These are phyloP conservation scores for Coemansia sp. DNA, from an alignment of 192 early-diverging fungal species.

Conservation along the genomic window DNA sequence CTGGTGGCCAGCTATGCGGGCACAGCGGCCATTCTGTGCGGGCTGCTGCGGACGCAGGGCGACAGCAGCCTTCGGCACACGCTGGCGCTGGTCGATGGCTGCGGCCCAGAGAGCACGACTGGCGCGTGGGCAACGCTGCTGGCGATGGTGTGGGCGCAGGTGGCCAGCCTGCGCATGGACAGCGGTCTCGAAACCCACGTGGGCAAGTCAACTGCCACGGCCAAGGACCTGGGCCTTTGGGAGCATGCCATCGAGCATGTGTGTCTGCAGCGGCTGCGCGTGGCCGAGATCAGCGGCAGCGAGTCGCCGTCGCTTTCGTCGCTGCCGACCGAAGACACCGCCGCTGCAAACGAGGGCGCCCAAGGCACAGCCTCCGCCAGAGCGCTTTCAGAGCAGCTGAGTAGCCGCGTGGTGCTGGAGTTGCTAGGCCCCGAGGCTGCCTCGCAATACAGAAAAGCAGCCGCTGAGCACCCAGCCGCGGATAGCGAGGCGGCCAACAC, in stretches of 20 bases:
- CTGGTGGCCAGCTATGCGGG: conserved; percentile 17
- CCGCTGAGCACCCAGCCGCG: background rate
- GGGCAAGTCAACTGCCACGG: background rate
- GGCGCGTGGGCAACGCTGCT: conserved; percentile 24
- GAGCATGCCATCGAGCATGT: conserved; percentile 21
- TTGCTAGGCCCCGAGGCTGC: conserved; percentile 8
- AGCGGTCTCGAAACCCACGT: conserved; percentile 9
- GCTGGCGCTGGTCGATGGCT: conserved; percentile 12
- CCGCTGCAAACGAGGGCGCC: background rate
- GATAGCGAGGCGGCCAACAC: conserved; percentile 12
- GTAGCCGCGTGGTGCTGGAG: background rate
- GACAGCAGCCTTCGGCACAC: conserved; percentile 1
- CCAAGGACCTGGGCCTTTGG: conserved; percentile 24
- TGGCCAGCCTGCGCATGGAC: conserved; percentile 2
- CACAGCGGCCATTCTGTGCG: conserved; percentile 14
- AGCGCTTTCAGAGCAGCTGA: conserved; percentile 8
- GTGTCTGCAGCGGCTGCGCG: conserved; percentile 8
- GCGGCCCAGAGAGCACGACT: conserved; percentile 6
- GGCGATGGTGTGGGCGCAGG: conserved; percentile 25
- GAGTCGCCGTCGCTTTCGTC: background rate
- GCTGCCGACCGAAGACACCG: background rate
- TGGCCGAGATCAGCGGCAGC: background rate
- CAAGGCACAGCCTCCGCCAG: background rate
- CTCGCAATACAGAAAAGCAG: background rate
- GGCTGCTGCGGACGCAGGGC: conserved; percentile 13